Evolutionary conservation across 2,329 filamentous ascomycete genomes (phyloP).

Genomic region (Metarhizium guizhouense): DNA sequence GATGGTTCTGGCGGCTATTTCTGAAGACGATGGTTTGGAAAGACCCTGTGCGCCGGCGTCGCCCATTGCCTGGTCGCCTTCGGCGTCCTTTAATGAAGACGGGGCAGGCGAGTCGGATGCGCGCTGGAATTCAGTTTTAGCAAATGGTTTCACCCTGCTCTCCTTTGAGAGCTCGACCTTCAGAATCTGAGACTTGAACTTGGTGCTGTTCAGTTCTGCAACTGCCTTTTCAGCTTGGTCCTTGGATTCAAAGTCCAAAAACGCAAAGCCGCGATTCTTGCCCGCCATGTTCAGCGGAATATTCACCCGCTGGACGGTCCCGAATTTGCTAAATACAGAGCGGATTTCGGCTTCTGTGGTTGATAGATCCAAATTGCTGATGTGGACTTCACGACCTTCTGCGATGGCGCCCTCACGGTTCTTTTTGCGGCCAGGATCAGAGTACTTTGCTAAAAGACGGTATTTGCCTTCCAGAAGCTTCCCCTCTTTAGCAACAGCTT

Average conservation of each 20-base stretch:
- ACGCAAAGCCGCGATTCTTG: constrained; percentile 68
- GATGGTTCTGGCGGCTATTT: constrained; percentile 60
- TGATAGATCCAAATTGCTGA: constrained; percentile 58
- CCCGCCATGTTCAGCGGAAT: constrained; percentile 61
- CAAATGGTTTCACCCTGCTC: constrained; percentile 46
- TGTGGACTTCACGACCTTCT: constrained; percentile 81
- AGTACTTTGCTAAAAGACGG: constrained; percentile 70
- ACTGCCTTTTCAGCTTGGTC: constrained; percentile 60
- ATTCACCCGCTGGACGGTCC: constrained; percentile 62
- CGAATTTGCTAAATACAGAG: constrained; percentile 65
- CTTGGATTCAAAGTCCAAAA: constrained; percentile 65
- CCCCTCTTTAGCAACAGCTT: constrained; percentile 65
- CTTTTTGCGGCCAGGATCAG: constrained; percentile 72
- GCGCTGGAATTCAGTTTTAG: constrained; percentile 30
- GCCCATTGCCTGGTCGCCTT: constrained; percentile 31
- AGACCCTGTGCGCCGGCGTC: constrained; percentile 14
- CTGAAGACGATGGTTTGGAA: constrained; percentile 31
- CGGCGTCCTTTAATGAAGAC: constrained; percentile 23
- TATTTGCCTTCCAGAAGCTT: constrained; percentile 58
- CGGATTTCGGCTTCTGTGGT: constrained; percentile 60
- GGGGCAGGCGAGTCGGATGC: constrained; percentile 23
- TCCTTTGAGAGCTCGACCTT: constrained; percentile 53
- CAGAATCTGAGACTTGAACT: constrained; percentile 59
- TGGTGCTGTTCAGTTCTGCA: constrained; percentile 59
- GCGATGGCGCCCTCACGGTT: constrained; percentile 68